Conservation (phyloP, 2,329 filamentous ascomycete species). For the Cyanodermella asteris region DNA sequence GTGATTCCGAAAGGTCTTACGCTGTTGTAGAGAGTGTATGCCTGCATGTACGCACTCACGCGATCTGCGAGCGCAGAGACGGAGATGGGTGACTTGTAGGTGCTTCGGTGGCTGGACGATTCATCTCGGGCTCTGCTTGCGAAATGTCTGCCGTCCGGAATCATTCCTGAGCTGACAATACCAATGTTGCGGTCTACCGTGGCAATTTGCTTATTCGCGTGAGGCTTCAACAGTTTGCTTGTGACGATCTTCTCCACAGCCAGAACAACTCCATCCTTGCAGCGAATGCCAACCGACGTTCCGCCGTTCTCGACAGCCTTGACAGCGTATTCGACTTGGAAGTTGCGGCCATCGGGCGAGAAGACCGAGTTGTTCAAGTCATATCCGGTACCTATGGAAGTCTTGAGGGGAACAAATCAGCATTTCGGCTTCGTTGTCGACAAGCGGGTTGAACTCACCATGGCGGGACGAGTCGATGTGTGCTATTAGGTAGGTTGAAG, state of each 20-base stretch:
- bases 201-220: conserved; percentile 91
- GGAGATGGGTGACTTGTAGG: conserved; percentile 87
- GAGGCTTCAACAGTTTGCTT: conserved; percentile 85
- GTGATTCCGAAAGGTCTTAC: conserved; percentile 95
- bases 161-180: conserved; percentile 75
- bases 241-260: conserved; percentile 91
- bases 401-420: no score
- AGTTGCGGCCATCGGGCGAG: conserved; percentile 95
- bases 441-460: conserved; percentile 7
- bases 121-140: conserved; percentile 87
- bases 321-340: conserved; percentile 93
- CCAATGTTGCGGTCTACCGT: conserved; percentile 87
- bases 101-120: conserved; percentile 70
- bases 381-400: conserved; percentile 98
- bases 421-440: no score
- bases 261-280: conserved; percentile 90
- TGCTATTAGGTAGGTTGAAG: no score
- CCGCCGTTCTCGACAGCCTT: conserved; percentile 98
- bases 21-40: conserved; percentile 90
- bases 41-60: conserved; percentile 90
- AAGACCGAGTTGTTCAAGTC: conserved; percentile 99
- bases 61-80: conserved; percentile 71
- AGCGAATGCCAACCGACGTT: conserved; percentile 86
- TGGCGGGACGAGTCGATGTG: no score
- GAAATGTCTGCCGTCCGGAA: conserved; percentile 90